These are phyloP conservation scores for Jaminaea rosea DNA, from an alignment of 1,284 basidiomycete species.

Conservation along the genomic window DNA sequence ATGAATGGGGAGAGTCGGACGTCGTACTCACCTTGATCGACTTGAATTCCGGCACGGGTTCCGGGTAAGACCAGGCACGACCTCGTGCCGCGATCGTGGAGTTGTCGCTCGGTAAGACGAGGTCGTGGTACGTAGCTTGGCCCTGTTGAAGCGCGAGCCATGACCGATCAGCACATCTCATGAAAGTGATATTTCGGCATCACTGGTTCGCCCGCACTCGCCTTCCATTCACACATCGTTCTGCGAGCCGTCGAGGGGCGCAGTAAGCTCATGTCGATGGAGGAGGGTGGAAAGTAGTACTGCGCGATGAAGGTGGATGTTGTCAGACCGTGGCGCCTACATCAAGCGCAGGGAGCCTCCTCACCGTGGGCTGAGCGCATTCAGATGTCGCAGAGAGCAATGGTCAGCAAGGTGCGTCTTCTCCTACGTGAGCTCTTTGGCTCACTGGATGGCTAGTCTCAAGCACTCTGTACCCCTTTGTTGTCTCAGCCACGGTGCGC, in stretches of 20 bases:
- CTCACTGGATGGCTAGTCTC: conserved; percentile 40
- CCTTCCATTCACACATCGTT: conserved; percentile 46
- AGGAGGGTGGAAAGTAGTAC: conserved; percentile 35
- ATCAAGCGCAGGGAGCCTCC: too few species aligned
- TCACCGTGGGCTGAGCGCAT: neutral
- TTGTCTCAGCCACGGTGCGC: conserved; percentile 37
- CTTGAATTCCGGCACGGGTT: conserved; percentile 25
- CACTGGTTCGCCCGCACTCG: too few species aligned
- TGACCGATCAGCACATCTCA: neutral
- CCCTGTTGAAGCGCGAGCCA: too few species aligned
- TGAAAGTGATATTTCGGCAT: neutral
- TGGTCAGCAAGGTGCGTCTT: neutral
- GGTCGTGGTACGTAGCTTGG: conserved; percentile 32
- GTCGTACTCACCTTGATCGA: too few species aligned
- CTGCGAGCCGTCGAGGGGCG: conserved; percentile 24
- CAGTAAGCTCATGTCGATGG: conserved; percentile 23
- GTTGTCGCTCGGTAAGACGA: conserved; percentile 19
- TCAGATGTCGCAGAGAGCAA: too few species aligned
- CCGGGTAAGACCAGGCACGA: conserved; percentile 39
- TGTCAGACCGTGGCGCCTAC: neutral
- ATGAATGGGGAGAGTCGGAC: too few species aligned
- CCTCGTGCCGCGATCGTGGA: conserved; percentile 15
- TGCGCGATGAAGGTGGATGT: conserved; percentile 4
- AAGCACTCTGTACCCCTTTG: conserved; percentile 35
- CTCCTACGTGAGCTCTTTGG: neutral